A percentile compares a stretch with the other conserved stretches of the same genome.
Conservation (phyloP, 2,329 filamentous ascomycete species). For the Neopestalotiopsis rosae region DNA sequence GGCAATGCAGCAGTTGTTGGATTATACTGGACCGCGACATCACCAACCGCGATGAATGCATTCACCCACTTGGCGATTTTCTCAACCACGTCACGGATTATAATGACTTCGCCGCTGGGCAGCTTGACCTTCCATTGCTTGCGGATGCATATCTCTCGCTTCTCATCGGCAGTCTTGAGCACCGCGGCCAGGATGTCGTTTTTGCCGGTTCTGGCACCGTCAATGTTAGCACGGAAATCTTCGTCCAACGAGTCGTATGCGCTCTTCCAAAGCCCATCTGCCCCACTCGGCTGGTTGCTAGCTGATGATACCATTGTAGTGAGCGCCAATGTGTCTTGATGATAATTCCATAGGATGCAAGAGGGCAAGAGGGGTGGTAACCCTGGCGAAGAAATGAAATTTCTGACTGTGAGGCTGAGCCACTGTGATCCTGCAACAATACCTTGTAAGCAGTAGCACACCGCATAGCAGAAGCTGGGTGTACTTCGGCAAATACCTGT, state of each 20-base stretch:
- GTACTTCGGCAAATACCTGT: too few species aligned
- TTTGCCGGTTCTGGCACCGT: background rate
- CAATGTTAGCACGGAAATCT: background rate
- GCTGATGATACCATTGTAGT: background rate
- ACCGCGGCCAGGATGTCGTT: background rate
- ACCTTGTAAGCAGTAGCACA: too few species aligned
- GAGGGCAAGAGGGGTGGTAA: background rate
- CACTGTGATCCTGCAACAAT: too few species aligned
- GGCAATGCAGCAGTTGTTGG: conserved; percentile 34
- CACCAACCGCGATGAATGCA: conserved; percentile 34
- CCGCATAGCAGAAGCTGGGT: too few species aligned
- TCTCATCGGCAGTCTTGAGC: background rate
- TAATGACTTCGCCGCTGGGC: conserved; percentile 13
- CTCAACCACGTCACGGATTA: conserved; percentile 22
- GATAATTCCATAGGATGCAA: background rate
- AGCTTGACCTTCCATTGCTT: background rate
- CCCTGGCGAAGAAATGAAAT: background rate
- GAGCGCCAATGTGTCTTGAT: background rate
- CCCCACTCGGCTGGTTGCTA: background rate
- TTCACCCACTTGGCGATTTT: conserved; percentile 31
- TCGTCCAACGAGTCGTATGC: background rate
- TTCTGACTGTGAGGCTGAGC: too few species aligned
- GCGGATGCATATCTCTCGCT: background rate
- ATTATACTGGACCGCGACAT: conserved; percentile 32
- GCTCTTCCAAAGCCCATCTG: background rate